Percentiles rank a stretch among this genome's conserved stretches.
phyloP scores from a whole-genome alignment of 2,329 filamentous ascomycete genomes.

The Myriosclerotinia duriaeana region DNA sequence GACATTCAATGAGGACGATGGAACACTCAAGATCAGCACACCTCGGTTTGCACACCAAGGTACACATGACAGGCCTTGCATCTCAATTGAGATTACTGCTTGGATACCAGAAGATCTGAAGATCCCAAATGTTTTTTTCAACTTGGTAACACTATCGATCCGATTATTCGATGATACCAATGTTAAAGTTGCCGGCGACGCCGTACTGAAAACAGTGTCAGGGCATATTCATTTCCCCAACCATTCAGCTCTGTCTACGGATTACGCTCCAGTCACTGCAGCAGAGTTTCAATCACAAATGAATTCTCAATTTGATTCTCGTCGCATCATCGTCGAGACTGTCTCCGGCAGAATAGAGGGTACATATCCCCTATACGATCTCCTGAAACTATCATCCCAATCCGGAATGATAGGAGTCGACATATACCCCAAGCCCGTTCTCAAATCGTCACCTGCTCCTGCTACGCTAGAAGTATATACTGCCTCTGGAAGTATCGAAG shows the following conservation, averaged over 20 bases:
- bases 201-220: constrained; percentile 31
- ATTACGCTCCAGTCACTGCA: constrained; percentile 24
- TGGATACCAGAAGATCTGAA: constrained; percentile 38
- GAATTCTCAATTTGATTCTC: constrained; percentile 26
- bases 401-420: constrained; percentile 34
- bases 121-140: constrained; percentile 31
- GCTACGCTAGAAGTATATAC: constrained; percentile 35
- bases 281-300: neutral
- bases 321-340: constrained; percentile 35
- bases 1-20: constrained; percentile 31
- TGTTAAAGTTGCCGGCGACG: constrained; percentile 30
- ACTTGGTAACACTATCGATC: constrained; percentile 31
- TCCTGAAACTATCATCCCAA: constrained; percentile 31
- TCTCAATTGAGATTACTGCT: constrained; percentile 38
- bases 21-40: constrained; percentile 33
- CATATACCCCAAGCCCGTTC: constrained; percentile 31
- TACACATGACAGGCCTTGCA: constrained; percentile 29
- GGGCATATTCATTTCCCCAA: constrained; percentile 35
- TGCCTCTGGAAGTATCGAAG: constrained; percentile 33
- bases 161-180: constrained; percentile 33
- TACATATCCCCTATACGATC: constrained; percentile 37
- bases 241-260: neutral
- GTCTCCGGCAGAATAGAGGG: constrained; percentile 37
- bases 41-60: constrained; percentile 30
- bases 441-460: constrained; percentile 31